These are phyloP conservation scores for Dictyostelium firmibasis DNA, from an alignment of 78 protist species.

Conservation along the genomic window DNA sequence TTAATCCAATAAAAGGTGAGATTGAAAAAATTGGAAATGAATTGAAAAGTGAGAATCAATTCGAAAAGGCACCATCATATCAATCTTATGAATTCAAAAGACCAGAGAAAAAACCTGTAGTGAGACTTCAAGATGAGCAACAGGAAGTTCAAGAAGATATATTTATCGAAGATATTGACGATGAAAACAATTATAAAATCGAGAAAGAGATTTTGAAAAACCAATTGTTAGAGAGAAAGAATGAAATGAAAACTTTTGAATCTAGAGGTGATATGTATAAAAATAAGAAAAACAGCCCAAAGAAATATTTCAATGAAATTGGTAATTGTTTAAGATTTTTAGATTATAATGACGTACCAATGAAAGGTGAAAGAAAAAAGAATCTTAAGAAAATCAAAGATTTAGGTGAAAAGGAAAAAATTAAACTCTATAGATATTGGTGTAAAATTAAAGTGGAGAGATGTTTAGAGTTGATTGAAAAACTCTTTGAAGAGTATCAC, in stretches of 20 bases:
- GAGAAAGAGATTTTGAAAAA: neutral
- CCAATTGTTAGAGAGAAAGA: neutral
- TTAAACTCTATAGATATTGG: neutral
- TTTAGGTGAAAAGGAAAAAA: neutral
- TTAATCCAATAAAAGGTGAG: neutral
- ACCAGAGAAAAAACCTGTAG: neutral
- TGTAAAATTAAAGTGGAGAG: neutral
- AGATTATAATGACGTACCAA: neutral
- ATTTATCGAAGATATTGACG: neutral
- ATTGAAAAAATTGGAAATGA: neutral
- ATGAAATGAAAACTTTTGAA: neutral
- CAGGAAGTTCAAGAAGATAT: neutral
- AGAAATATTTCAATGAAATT: neutral
- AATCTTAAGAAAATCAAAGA: neutral
- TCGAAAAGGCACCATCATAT: neutral
- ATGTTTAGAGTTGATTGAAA: constrained; percentile 49
- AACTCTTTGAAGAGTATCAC: neutral
- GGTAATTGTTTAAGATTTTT: constrained; percentile 53
- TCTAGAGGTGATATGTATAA: constrained; percentile 35
- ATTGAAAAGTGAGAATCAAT: neutral
- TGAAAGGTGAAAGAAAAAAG: neutral
- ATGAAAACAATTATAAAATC: constrained; percentile 6
- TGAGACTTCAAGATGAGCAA: neutral
- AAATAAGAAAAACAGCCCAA: constrained; percentile 35
- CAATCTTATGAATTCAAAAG: neutral